Base-by-base conservation (phyloP, 2,329 filamentous ascomycete species). In the Phaeosphaeria sp. region DNA sequence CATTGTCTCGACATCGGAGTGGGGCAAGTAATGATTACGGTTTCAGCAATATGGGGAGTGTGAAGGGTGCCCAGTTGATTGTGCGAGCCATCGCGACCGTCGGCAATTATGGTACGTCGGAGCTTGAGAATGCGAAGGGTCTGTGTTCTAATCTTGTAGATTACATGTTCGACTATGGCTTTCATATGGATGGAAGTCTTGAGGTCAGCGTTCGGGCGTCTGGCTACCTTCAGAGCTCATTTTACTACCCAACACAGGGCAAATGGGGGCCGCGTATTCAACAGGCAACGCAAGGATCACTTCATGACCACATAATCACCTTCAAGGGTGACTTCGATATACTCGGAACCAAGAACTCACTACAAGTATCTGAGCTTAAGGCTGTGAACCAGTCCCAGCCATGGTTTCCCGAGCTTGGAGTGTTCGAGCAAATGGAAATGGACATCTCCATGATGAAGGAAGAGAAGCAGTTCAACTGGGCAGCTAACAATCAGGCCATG, bases 381-480 rank as follows among this genome's bases (percentile, higher is more conserved):
- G 60, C 66, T 11, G 61, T 66, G 9, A 61, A 65, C 21, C 58
- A 65, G 48, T 59, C 54, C 3, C 62, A 72, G 43, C 67, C 74
- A 5, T 77, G 73, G 72, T 75, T 72, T 46, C 69, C 71, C 2
- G 74, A 77, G 55, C 70, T 76, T 9, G 72, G 72, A 25, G 62
- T 65, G 3, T 71, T 69, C 20, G 66, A 68, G 42, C 66, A 73
- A 58, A 66, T 76, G 51, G 61, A 73, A 56, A 65, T 75, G 54
- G 69, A 75, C 30, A 61, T 68, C 2, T 64, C 59, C 21, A 69
- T 69, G 39, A 69, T 76, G 46, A 69, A 76, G 30, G 76, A 63
- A 36, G 81, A 86, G 60, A 76, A 80, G 27, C 77, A 81, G 21
- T 77, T 85, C 46, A 79, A 81, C 59, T 87, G 83, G 80, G 76